Base-by-base conservation (phyloP, 2,329 filamentous ascomycete genomes). In the Fusarium sulawesiense region DNA sequence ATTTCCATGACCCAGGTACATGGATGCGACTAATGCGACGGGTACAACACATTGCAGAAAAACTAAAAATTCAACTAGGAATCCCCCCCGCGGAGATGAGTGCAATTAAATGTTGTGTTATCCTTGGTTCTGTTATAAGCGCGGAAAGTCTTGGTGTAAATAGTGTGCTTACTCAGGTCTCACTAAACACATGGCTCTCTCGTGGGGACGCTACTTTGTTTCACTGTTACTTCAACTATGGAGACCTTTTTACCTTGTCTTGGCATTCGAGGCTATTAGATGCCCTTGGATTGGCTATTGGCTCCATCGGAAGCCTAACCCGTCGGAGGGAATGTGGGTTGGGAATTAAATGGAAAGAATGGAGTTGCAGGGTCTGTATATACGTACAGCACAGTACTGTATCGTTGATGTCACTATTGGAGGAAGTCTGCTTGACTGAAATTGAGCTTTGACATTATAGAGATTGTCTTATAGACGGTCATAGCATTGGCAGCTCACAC, bases 181-280 rank as follows among this genome's bases (percentile, higher is more conserved):
- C 54, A 56, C 54, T 56, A 56, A 56, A 50, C 44, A 50, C 51
- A 55, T 49, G 53, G 53, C 8, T 37, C n/a, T 34, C 29, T 59
- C 48, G 56, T 27, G 51, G 27, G 13, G 54, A 40, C 30, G 32
- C 30, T 56, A 56, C 44, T 53, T 53, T 56, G 44, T 56, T 56
- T 21, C 44, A 29, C 30, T 30, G 30, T 49, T 53, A 25, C 34
- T 27, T 53, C 7, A 7, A 23, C 41, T 53, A 53, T 42, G 49
- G 49, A 6, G 49, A 41, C 49, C 11, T 8, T 20, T n/a, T 37
- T 37, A 37, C 34, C 34, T 37, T 18, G 20, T 14, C 49, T 29
- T 53, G 32, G 34, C 49, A 41, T 25, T 27, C 7, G 49, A 42
- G 49, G 49, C 23, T 53, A 18, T 37, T 37, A n/a, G 10, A 37